Conservation (phyloP, 176 grass and related monocot genomes). For the Avena atlantica region DNA sequence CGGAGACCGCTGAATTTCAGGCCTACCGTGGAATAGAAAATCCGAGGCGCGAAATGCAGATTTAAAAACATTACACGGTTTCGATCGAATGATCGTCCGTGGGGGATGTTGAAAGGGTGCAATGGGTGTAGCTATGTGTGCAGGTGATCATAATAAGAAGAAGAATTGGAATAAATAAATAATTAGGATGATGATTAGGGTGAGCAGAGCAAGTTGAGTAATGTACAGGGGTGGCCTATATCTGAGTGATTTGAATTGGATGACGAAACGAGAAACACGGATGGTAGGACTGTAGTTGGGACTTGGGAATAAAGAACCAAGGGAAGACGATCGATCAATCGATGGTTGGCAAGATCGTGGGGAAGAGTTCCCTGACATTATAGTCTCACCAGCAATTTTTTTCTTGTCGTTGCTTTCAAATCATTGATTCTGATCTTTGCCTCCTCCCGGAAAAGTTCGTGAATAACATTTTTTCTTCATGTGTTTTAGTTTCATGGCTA, state of each 20-base stretch:
- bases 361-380: conserved; percentile 51
- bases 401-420: conserved; percentile 35
- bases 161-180: conserved; percentile 1
- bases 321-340: not conserved
- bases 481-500: not conserved
- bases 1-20: conserved; percentile 30
- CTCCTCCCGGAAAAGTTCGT: conserved; percentile 23
- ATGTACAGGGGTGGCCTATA: conserved; percentile 35
- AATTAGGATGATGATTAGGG: conserved; percentile 44
- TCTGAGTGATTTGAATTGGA: conserved; percentile 31
- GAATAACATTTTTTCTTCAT: not conserved
- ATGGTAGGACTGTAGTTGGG: conserved; percentile 49
- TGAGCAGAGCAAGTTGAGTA: conserved; percentile 21
- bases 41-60: conserved; percentile 18
- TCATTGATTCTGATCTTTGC: conserved; percentile 64
- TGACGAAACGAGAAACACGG: conserved; percentile 27
- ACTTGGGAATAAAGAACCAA: conserved; percentile 38
- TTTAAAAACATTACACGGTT: not conserved
- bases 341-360: conserved; percentile 62
- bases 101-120: conserved; percentile 2
- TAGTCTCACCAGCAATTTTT: conserved; percentile 31
- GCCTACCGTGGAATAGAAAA: conserved; percentile 36
- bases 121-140: conserved; percentile 29
- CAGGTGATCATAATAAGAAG: conserved; percentile 9
- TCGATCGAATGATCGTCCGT: conserved; percentile 21